These are phyloP conservation scores for Pistacia integerrima DNA, from an alignment of 345 rosid species.

Conservation along the genomic window DNA sequence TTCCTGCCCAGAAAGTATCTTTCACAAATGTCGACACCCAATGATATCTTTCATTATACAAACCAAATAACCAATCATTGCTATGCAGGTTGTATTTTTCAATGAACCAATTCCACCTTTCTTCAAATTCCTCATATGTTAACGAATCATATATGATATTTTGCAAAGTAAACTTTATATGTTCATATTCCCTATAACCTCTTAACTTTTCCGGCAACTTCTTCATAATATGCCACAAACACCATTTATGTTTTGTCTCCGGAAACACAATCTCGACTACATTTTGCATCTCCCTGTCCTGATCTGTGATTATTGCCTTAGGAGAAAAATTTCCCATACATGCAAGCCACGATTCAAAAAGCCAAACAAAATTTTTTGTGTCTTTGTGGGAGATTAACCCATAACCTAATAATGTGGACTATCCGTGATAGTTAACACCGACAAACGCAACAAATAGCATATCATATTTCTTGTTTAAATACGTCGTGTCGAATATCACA, in stretches of 20 bases:
- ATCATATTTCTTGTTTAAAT: too few relatives aligned
- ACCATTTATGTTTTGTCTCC: neutral
- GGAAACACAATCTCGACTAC: neutral
- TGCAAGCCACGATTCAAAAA: neutral
- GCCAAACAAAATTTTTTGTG: too few relatives aligned
- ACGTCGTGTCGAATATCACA: too few relatives aligned
- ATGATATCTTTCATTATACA: constrained; percentile 27
- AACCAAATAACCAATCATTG: too few relatives aligned
- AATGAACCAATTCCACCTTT: too few relatives aligned
- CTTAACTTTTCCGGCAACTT: neutral
- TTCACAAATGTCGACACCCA: constrained; percentile 34
- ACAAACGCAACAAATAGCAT: too few relatives aligned
- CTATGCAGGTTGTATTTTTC: too few relatives aligned
- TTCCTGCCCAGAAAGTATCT: constrained; percentile 35
- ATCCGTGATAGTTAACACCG: too few relatives aligned
- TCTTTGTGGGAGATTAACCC: too few relatives aligned
- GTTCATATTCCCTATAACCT: neutral
- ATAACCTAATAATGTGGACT: too few relatives aligned
- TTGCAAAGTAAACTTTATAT: neutral
- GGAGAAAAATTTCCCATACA: neutral
- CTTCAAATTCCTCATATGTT: constrained; percentile 21
- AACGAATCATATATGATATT: neutral
- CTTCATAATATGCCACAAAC: constrained; percentile 13
- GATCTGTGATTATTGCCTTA: neutral
- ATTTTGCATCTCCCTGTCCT: neutral